Conservation (phyloP, 2,329 filamentous ascomycete genomes). For the Sordariomycetes sp. region DNA sequence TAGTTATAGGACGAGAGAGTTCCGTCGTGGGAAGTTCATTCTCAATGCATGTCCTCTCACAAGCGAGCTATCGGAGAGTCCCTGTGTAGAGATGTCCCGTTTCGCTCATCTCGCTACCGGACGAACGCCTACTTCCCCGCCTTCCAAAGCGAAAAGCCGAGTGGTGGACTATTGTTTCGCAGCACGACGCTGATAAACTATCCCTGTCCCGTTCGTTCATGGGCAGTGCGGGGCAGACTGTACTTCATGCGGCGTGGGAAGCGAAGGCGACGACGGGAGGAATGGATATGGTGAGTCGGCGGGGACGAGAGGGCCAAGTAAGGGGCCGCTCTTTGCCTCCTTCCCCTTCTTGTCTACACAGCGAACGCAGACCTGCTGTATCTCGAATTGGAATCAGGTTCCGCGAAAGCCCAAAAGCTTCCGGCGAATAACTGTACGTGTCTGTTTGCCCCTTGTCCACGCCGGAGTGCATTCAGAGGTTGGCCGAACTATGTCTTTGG, state of each 20-base stretch:
- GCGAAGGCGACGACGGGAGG: not conserved
- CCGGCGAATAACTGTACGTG: not conserved
- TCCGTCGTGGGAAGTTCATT: not conserved
- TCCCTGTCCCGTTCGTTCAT: not conserved
- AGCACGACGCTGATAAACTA: not conserved
- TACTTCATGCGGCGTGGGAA: not conserved
- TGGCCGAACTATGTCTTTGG: not conserved
- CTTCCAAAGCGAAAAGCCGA: not conserved
- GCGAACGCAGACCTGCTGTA: not conserved
- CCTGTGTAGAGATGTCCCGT: not conserved
- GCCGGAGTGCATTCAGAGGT: not conserved
- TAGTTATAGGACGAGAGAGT: not conserved
- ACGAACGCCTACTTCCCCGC: not conserved
- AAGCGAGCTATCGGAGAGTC: not conserved
- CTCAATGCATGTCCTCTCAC: not conserved
- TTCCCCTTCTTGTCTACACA: not conserved
- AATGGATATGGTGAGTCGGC: not conserved
- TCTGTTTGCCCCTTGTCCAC: not conserved
- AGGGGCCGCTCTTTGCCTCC: not conserved
- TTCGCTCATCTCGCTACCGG: conserved; percentile 1
- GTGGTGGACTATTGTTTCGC: not conserved
- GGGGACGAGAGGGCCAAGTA: not conserved
- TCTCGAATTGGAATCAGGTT: conserved; percentile 1
- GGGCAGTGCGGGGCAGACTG: not conserved
- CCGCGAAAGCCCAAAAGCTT: not conserved